These are phyloP conservation scores for Xylaria bambusicola DNA, from an alignment of 495 filamentous ascomycete genomes.

Conservation along the genomic window DNA sequence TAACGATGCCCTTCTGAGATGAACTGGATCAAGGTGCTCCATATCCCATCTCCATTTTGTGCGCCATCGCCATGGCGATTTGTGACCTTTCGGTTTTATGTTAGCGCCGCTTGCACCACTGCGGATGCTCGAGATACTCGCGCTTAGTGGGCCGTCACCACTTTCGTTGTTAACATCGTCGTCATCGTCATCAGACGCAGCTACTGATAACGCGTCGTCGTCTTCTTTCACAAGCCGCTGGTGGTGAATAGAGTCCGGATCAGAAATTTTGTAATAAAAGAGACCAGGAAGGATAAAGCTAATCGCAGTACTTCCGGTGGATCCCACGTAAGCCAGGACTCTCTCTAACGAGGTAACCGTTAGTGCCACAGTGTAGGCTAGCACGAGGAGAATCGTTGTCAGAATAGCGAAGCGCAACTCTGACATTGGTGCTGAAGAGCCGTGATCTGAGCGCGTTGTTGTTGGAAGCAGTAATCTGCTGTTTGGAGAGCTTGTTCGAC, in stretches of 20 bases:
- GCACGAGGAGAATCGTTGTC: conserved; percentile 78
- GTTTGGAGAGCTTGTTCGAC: conserved; percentile 37
- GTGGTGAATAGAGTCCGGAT: conserved; percentile 79
- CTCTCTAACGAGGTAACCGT: conserved; percentile 85
- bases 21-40: conserved; percentile 48
- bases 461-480: conserved; percentile 47
- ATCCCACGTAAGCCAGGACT: conserved; percentile 92
- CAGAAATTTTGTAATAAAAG: conserved; percentile 97
- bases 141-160: conserved; percentile 44
- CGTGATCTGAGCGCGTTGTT: conserved; percentile 40
- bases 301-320: conserved; percentile 89
- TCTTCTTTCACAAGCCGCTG: conserved; percentile 86
- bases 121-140: conserved; percentile 46
- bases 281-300: conserved; percentile 94
- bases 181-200: conserved; percentile 49
- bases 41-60: conserved; percentile 49
- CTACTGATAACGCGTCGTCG: conserved; percentile 61
- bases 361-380: conserved; percentile 86
- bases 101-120: conserved; percentile 43
- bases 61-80: conserved; percentile 39
- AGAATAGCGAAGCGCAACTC: conserved; percentile 88
- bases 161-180: conserved; percentile 35
- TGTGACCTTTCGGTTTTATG: conserved; percentile 23
- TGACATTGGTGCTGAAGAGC: conserved; percentile 61
- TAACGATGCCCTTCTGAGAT: conserved; percentile 73